Percentiles rank a stretch among this genome's conserved stretches.
Conservation (phyloP, 1,139 yeast genomes). For the Suhomyces bolitotheri region DNA sequence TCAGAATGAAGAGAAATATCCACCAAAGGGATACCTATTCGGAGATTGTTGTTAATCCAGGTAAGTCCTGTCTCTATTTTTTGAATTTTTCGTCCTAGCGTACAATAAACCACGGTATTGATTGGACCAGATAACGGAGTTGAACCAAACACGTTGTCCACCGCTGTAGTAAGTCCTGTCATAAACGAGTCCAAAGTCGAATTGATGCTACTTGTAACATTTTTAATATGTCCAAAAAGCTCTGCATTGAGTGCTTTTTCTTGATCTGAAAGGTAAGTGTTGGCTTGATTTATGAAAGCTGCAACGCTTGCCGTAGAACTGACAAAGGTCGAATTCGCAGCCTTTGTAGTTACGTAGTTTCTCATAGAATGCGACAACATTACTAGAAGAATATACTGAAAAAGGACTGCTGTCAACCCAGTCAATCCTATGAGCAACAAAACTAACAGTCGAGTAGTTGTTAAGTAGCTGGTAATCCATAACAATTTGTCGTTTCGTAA, state of each 20-base stretch:
- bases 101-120: constrained; percentile 70
- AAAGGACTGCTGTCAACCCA: constrained; percentile 48
- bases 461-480: constrained; percentile 55
- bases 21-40: constrained; percentile 54
- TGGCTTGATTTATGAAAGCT: constrained; percentile 24
- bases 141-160: constrained; percentile 53
- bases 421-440: constrained; percentile 47
- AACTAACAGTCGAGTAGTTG: constrained; percentile 47
- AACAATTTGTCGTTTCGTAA: constrained; percentile 1
- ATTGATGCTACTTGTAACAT: constrained; percentile 57
- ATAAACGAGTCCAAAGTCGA: constrained; percentile 48
- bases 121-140: constrained; percentile 70
- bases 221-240: constrained; percentile 64
- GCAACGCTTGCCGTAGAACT: background rate
- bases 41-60: constrained; percentile 73
- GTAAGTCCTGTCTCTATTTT: constrained; percentile 68
- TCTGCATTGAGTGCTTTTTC: constrained; percentile 56
- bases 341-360: background rate
- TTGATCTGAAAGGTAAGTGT: constrained; percentile 24
- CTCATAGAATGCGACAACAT: constrained; percentile 15
- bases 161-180: constrained; percentile 28
- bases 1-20: constrained; percentile 6
- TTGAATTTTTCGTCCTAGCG: constrained; percentile 69
- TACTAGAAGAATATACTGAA: constrained; percentile 47
- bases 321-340: background rate